These are phyloP conservation scores for Erythrobasidium hasegawianum DNA, from an alignment of 1,284 basidiomycete genomes.

Conservation along the genomic window DNA sequence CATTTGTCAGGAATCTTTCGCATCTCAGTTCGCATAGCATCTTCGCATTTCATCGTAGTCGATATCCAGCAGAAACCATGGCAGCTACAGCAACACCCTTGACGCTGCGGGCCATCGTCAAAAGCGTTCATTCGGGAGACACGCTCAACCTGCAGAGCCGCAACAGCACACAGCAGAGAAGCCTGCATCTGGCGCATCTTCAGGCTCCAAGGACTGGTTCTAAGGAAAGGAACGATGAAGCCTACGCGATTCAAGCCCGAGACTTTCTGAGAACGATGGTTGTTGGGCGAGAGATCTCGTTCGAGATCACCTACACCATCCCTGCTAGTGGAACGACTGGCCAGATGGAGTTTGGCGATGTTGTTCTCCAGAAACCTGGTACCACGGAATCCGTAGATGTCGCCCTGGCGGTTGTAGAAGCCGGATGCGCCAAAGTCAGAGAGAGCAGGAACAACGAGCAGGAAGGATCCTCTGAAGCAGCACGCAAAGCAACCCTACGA, in stretches of 20 bases:
- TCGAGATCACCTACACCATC: slow-evolving; percentile 69
- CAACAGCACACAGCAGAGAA: slow-evolving; percentile 47
- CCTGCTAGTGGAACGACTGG: slow-evolving; percentile 57
- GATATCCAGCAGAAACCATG: neutral
- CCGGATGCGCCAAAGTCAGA: slow-evolving; percentile 89
- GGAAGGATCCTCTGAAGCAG: slow-evolving; percentile 52
- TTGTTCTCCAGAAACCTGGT: slow-evolving; percentile 55
- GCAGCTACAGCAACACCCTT: neutral
- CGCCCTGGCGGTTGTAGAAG: slow-evolving; percentile 69
- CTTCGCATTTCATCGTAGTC: neutral
- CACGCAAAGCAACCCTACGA: slow-evolving; percentile 48
- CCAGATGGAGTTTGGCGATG: slow-evolving; percentile 70
- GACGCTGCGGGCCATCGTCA: slow-evolving; percentile 36
- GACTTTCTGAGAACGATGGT: slow-evolving; percentile 80
- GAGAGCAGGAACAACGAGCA: slow-evolving; percentile 66
- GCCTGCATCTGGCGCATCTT: slow-evolving; percentile 80
- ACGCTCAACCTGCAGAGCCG: slow-evolving; percentile 66
- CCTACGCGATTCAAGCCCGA: slow-evolving; percentile 67
- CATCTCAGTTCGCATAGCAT: neutral
- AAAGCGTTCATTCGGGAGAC: slow-evolving; percentile 76
- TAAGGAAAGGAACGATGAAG: slow-evolving; percentile 78
- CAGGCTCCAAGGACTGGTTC: slow-evolving; percentile 75
- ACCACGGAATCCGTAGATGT: slow-evolving; percentile 56
- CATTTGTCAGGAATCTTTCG: neutral
- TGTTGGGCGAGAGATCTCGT: slow-evolving; percentile 84